Percentiles rank a stretch among this genome's conserved stretches.
Conservation (phyloP, 495 filamentous ascomycete species). For the Lophium mytilinum region DNA sequence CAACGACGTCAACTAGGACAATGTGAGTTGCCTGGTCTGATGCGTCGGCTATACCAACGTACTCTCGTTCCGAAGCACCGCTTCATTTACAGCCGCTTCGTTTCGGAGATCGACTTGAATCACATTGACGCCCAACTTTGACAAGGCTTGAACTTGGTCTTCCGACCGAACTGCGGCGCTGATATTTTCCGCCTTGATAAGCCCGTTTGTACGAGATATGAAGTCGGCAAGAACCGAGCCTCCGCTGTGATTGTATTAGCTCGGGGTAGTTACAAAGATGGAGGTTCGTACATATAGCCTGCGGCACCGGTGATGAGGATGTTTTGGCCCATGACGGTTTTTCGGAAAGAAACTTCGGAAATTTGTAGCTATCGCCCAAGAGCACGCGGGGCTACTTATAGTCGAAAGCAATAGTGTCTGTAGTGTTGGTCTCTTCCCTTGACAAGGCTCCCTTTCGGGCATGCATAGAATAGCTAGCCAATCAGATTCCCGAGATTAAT, state of each 20-base stretch:
- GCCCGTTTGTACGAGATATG: neutral
- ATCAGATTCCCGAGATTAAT: no score
- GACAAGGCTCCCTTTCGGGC: no score
- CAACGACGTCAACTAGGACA: conserved; percentile 8
- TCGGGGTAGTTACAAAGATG: neutral
- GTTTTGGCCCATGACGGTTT: neutral
- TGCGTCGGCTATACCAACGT: neutral
- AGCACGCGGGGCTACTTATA: no score
- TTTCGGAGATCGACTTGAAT: conserved; percentile 9
- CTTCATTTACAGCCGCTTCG: conserved; percentile 4
- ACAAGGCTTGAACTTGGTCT: conserved; percentile 13
- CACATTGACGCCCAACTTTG: conserved; percentile 10
- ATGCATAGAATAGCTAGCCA: no score
- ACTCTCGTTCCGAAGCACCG: conserved; percentile 3
- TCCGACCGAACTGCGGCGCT: conserved; percentile 13
- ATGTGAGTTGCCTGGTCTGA: no score
- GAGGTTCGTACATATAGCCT: conserved; percentile 9
- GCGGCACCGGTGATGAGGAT: conserved; percentile 20
- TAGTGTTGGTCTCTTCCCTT: no score
- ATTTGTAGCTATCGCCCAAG: no score
- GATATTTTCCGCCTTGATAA: neutral
- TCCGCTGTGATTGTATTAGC: conserved; percentile 2
- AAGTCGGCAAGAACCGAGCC: conserved; percentile 14
- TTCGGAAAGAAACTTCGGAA: no score
- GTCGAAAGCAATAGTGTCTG: no score